phyloP scores from a whole-genome alignment of 768 basidiomycete genomes.

The Mycena indigotica region DNA sequence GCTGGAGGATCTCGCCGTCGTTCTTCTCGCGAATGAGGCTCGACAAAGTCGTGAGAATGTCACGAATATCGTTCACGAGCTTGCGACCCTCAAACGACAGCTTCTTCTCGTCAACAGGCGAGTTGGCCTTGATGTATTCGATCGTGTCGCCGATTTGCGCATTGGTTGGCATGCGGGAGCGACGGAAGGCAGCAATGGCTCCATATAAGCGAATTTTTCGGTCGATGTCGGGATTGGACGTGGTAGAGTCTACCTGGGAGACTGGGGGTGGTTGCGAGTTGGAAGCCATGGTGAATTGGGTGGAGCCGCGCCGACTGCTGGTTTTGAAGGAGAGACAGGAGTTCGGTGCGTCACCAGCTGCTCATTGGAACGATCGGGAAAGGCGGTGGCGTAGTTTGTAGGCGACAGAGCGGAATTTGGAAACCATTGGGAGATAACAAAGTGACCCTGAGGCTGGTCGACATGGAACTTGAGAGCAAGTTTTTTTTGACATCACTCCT shows the following conservation, averaged over 20 bases:
- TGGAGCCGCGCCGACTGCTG: neutral
- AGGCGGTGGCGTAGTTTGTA: too few relatives aligned
- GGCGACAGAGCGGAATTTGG: too few relatives aligned
- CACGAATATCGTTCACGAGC: slow-evolving; percentile 74
- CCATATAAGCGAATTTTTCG: slow-evolving; percentile 73
- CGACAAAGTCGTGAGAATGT: slow-evolving; percentile 72
- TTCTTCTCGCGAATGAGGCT: slow-evolving; percentile 79
- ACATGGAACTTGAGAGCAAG: too few relatives aligned
- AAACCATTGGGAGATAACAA: too few relatives aligned
- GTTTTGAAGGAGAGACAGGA: slow-evolving; percentile 1
- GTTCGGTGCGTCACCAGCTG: neutral
- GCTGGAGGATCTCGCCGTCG: slow-evolving; percentile 87
- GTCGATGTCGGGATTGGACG: slow-evolving; percentile 4
- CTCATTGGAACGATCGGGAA: neutral
- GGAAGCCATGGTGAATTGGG: neutral
- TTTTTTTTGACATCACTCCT: too few relatives aligned
- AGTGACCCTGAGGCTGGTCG: too few relatives aligned
- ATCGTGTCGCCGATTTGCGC: slow-evolving; percentile 76
- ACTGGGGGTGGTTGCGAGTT: neutral
- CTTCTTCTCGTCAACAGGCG: slow-evolving; percentile 60
- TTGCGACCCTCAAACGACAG: slow-evolving; percentile 78
- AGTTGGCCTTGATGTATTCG: slow-evolving; percentile 59
- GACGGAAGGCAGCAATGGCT: slow-evolving; percentile 77
- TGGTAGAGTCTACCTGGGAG: neutral
- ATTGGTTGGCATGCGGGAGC: slow-evolving; percentile 80